These are phyloP conservation scores for Leccinum rimulosum DNA, from an alignment of 768 basidiomycete genomes.

Conservation along the genomic window DNA sequence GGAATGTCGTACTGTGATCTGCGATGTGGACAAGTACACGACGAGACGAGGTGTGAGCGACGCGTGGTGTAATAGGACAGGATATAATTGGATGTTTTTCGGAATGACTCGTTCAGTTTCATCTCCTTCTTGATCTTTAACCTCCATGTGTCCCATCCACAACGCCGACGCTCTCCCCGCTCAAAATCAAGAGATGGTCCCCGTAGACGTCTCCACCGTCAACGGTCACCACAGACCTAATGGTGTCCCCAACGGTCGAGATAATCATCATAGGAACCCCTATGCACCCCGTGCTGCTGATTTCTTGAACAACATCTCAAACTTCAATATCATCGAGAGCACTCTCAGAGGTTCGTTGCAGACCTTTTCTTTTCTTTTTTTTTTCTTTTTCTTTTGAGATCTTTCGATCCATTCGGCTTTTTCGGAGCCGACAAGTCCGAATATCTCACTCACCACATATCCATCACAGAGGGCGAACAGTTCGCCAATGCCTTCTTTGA, in stretches of 20 bases:
- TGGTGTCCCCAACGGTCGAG: slow-evolving; percentile 37
- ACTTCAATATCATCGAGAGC: slow-evolving; percentile 49
- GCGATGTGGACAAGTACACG: slow-evolving; percentile 70
- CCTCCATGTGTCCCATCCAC: slow-evolving; percentile 49
- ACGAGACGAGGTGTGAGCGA: slow-evolving; percentile 79
- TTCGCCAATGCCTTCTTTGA: slow-evolving; percentile 99
- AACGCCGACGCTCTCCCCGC: slow-evolving; percentile 47
- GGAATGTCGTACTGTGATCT: slow-evolving; percentile 73
- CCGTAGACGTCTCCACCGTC: slow-evolving; percentile 46
- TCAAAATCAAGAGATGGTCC: slow-evolving; percentile 64
- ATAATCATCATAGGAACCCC: slow-evolving; percentile 58
- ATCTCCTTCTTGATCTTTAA: not conserved
- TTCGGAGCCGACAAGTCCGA: slow-evolving; percentile 14
- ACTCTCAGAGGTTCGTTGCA: slow-evolving; percentile 66
- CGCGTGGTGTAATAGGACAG: slow-evolving; percentile 48
- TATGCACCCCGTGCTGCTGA: slow-evolving; percentile 91
- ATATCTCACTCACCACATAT: not conserved
- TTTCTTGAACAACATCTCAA: slow-evolving; percentile 88
- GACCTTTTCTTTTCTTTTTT: not conserved
- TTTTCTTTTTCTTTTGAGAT: not conserved
- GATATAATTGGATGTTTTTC: not conserved
- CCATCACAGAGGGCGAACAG: slow-evolving; percentile 85
- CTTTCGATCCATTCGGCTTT: not conserved
- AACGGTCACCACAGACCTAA: slow-evolving; percentile 36
- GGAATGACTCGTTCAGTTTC: slow-evolving; percentile 12